Percentiles rank a stretch among this genome's conserved stretches.
Conservation (phyloP, 2,329 filamentous ascomycete species). For the Drechslerella coelobrocha region DNA sequence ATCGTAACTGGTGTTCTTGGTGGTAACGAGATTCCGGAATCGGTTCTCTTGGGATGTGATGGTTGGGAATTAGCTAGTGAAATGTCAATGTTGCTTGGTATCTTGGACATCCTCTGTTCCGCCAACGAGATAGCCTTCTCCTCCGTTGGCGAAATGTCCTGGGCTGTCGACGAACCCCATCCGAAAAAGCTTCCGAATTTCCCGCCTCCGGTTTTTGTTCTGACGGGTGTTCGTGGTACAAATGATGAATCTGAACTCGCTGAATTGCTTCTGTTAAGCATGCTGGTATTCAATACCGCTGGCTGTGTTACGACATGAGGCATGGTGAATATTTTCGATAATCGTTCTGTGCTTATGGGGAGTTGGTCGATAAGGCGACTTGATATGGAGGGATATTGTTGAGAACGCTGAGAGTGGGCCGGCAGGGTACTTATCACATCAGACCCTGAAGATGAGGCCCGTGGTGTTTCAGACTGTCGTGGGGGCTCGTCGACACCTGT, state of each 20-base stretch:
- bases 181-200: constrained; percentile 38
- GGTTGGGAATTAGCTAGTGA: constrained; percentile 43
- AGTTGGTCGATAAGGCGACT: constrained; percentile 41
- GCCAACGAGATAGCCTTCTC: constrained; percentile 27
- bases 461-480: constrained; percentile 37
- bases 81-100: constrained; percentile 46
- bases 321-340: constrained; percentile 45
- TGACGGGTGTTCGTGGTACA: constrained; percentile 27
- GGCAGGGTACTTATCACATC: constrained; percentile 40
- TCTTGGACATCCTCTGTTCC: constrained; percentile 43
- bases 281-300: constrained; percentile 22
- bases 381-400: constrained; percentile 43
- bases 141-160: constrained; percentile 31
- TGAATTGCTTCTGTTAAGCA: constrained; percentile 45
- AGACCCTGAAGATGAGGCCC: constrained; percentile 23
- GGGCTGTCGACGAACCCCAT: constrained; percentile 33
- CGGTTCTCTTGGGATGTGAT: constrained; percentile 49
- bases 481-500: constrained; percentile 19
- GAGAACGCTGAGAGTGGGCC: constrained; percentile 19
- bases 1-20: constrained; percentile 52
- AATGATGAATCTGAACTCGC: constrained; percentile 44
- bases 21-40: constrained; percentile 54
- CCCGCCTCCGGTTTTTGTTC: constrained; percentile 30
- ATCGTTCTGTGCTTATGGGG: constrained; percentile 24
- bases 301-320: constrained; percentile 45